Percentiles rank a stretch among this genome's conserved stretches.
These are phyloP conservation scores for Hanseniaspora valbyensis DNA, from an alignment of 805 yeast genomes.

Conservation along the genomic window DNA sequence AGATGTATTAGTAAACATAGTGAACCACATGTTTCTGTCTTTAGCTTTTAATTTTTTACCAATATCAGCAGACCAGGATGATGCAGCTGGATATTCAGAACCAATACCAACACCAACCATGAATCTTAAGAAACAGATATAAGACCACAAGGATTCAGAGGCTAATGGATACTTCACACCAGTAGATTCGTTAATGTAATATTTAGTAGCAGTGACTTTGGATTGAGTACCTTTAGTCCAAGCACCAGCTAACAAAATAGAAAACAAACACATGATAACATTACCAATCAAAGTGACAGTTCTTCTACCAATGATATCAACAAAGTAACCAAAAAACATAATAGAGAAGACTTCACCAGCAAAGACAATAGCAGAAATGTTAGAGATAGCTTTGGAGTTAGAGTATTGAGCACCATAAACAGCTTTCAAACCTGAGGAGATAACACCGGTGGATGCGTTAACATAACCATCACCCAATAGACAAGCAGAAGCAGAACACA, in stretches of 20 bases:
- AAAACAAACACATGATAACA: slow-evolving; percentile 60
- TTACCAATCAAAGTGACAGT: slow-evolving; percentile 75
- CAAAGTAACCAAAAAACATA: slow-evolving; percentile 64
- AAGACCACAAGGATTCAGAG: slow-evolving; percentile 13
- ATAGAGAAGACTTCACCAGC: slow-evolving; percentile 89
- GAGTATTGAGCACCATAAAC: slow-evolving; percentile 58
- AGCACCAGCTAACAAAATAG: slow-evolving; percentile 69
- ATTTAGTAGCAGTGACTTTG: slow-evolving; percentile 45
- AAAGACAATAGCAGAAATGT: slow-evolving; percentile 79
- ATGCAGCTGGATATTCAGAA: slow-evolving; percentile 81
- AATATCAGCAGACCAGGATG: slow-evolving; percentile 86
- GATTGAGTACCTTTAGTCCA: slow-evolving; percentile 64
- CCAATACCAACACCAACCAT: slow-evolving; percentile 88
- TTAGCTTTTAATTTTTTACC: slow-evolving; percentile 86
- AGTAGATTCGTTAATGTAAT: slow-evolving; percentile 68
- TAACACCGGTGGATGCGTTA: slow-evolving; percentile 73
- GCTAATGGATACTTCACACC: slow-evolving; percentile 34
- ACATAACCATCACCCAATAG: slow-evolving; percentile 88
- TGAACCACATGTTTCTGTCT: slow-evolving; percentile 76
- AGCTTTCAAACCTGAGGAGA: slow-evolving; percentile 52
- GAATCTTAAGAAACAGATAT: slow-evolving; percentile 37
- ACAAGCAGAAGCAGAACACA: slow-evolving; percentile 16
- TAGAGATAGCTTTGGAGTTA: slow-evolving; percentile 58
- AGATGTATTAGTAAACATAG: slow-evolving; percentile 80
- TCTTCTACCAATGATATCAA: slow-evolving; percentile 74